phyloP scores from a whole-genome alignment of 345 rosid species.

The Anacardium occidentale region DNA sequence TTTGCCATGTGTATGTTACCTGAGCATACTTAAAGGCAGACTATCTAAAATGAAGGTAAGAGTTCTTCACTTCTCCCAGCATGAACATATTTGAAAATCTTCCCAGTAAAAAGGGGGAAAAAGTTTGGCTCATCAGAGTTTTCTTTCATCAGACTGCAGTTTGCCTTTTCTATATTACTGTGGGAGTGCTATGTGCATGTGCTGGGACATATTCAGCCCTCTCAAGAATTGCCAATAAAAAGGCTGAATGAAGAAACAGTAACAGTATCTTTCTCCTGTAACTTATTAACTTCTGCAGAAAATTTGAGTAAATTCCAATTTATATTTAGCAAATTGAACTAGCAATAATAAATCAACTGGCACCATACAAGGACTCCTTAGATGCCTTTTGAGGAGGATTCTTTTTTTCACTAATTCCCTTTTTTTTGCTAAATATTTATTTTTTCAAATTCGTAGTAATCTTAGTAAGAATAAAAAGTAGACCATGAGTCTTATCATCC shows the following conservation, averaged over 20 bases:
- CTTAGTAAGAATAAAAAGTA: no score
- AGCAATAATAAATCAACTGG: no score
- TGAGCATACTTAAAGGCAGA: constrained; percentile 46
- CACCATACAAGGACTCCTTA: no score
- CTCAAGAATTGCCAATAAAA: constrained; percentile 38
- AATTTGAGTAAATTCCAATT: neutral
- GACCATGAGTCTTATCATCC: no score
- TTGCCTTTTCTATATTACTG: constrained; percentile 45
- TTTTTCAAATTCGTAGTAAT: no score
- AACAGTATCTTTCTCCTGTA: neutral
- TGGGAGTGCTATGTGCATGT: constrained; percentile 52
- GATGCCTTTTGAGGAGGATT: neutral
- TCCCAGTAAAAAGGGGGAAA: no score
- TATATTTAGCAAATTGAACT: neutral
- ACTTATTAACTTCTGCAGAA: neutral
- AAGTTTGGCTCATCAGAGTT: neutral
- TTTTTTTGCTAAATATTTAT: no score
- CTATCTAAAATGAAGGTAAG: constrained; percentile 20
- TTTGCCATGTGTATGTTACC: constrained; percentile 71
- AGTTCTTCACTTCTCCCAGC: neutral
- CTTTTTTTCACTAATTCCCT: no score
- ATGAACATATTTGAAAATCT: neutral
- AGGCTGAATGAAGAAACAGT: neutral
- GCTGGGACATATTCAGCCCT: constrained; percentile 74
- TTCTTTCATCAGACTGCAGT: constrained; percentile 42